Percentiles rank a stretch among this genome's conserved stretches.
Evolutionary conservation across 495 filamentous ascomycete species (phyloP).

Genomic region (Lasiosphaeria hispida): DNA sequence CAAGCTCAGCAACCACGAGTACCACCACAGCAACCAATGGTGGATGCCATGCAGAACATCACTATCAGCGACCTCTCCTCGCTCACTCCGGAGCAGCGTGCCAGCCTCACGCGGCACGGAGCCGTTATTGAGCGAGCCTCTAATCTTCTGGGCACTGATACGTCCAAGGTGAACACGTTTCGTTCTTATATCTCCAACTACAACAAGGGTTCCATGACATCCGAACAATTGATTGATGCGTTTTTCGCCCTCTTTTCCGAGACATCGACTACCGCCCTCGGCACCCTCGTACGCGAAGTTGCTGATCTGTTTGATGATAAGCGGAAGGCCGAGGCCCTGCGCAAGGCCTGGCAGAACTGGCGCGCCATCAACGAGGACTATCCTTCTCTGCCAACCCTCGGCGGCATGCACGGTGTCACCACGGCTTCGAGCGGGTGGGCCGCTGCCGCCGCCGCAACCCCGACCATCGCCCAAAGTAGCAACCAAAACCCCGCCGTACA

Average conservation of each 20-base stretch:
- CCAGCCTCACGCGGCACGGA: slow-evolving; percentile 68
- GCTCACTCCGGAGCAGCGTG: slow-evolving; percentile 72
- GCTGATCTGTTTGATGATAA: slow-evolving; percentile 90
- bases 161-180: slow-evolving; percentile 70
- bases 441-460: slow-evolving; percentile 44
- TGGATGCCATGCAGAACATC: slow-evolving; percentile 39
- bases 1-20: slow-evolving; percentile 19
- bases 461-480: slow-evolving; percentile 20
- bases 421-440: slow-evolving; percentile 52
- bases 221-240: slow-evolving; percentile 73
- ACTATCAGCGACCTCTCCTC: slow-evolving; percentile 40
- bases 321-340: slow-evolving; percentile 64
- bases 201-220: slow-evolving; percentile 61
- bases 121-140: slow-evolving; percentile 83
- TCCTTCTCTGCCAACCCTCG: slow-evolving; percentile 75
- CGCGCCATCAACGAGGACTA: slow-evolving; percentile 95
- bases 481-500: slow-evolving; percentile 27
- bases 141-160: slow-evolving; percentile 72
- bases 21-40: slow-evolving; percentile 22
- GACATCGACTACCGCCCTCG: slow-evolving; percentile 70
- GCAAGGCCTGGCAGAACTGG: slow-evolving; percentile 90
- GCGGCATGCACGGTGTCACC: slow-evolving; percentile 53
- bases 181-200: slow-evolving; percentile 74
- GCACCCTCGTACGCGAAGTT: slow-evolving; percentile 87
- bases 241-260: slow-evolving; percentile 79